phyloP scores from a whole-genome alignment of 2,329 filamentous ascomycete species.

The Aspergillus ruber region DNA sequence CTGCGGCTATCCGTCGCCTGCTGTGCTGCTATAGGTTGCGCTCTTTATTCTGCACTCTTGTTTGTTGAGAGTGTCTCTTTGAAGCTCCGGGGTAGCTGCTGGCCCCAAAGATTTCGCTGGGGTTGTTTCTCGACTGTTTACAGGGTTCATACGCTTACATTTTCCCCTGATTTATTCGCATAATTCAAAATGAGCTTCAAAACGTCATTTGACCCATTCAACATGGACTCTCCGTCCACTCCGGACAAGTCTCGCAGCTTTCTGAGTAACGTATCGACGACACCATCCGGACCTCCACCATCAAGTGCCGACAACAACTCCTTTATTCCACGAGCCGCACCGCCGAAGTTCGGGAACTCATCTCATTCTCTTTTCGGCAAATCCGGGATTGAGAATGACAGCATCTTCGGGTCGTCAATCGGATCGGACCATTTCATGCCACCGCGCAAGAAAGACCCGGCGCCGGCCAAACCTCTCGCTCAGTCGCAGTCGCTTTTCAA shows the following conservation, averaged over 20 bases:
- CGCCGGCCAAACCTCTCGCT: slow-evolving; percentile 16
- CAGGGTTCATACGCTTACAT: neutral
- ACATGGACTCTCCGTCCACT: slow-evolving; percentile 29
- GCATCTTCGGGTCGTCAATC: slow-evolving; percentile 33
- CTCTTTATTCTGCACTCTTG: neutral
- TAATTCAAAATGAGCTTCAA: slow-evolving; percentile 29
- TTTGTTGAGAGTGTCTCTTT: neutral
- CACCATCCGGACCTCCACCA: slow-evolving; percentile 52
- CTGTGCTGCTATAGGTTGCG: neutral
- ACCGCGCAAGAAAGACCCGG: slow-evolving; percentile 21
- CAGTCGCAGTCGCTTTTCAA: slow-evolving; percentile 23
- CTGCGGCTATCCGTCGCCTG: neutral
- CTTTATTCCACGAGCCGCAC: slow-evolving; percentile 49
- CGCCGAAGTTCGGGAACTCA: slow-evolving; percentile 28
- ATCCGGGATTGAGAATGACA: slow-evolving; percentile 29
- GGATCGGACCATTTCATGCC: slow-evolving; percentile 27
- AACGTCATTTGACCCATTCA: slow-evolving; percentile 24
- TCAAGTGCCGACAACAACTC: slow-evolving; percentile 40
- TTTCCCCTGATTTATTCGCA: neutral
- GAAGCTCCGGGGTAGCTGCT: neutral
- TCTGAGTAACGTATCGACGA: slow-evolving; percentile 46
- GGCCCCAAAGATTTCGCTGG: neutral
- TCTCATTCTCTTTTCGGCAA: slow-evolving; percentile 33
- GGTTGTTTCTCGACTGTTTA: neutral
- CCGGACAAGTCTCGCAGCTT: slow-evolving; percentile 33